Evolutionary conservation across 768 basidiomycete genomes (phyloP).

Genomic region (Tricholoma saponaceum): DNA sequence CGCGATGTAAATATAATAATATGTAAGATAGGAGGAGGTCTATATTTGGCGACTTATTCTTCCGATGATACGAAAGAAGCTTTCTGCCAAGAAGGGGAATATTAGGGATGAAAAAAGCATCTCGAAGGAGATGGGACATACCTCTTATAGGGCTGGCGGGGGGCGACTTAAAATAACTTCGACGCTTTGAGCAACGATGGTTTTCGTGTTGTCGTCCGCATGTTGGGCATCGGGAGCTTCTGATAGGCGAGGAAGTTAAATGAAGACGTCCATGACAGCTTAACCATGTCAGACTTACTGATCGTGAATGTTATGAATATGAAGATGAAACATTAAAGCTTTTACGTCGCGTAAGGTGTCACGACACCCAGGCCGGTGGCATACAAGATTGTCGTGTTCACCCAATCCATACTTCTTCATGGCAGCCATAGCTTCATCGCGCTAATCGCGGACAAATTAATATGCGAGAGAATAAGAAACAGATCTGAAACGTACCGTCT

Average conservation of each 20-base stretch:
- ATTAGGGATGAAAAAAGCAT: background rate
- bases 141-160: constrained; percentile 14
- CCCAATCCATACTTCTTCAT: constrained; percentile 19
- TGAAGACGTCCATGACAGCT: constrained; percentile 1
- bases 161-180: constrained; percentile 3
- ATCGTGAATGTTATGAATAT: constrained; percentile 53
- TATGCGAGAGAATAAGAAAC: background rate
- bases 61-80: constrained; percentile 10
- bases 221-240: constrained; percentile 14
- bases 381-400: constrained; percentile 31
- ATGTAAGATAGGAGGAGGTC: background rate
- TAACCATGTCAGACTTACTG: constrained; percentile 21
- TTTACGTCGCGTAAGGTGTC: constrained; percentile 38
- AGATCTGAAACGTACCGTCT: constrained; percentile 31
- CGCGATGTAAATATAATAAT: background rate
- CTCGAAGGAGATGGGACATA: background rate
- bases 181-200: constrained; percentile 17
- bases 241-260: constrained; percentile 8
- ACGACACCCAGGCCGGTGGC: constrained; percentile 41
- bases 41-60: constrained; percentile 3
- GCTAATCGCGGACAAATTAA: constrained; percentile 17
- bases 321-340: constrained; percentile 48
- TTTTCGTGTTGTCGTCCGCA: constrained; percentile 20
- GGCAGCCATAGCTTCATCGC: constrained; percentile 30
- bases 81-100: background rate